phyloP scores from a whole-genome alignment of 1,284 basidiomycete species.

The Trichosporon sp. region DNA sequence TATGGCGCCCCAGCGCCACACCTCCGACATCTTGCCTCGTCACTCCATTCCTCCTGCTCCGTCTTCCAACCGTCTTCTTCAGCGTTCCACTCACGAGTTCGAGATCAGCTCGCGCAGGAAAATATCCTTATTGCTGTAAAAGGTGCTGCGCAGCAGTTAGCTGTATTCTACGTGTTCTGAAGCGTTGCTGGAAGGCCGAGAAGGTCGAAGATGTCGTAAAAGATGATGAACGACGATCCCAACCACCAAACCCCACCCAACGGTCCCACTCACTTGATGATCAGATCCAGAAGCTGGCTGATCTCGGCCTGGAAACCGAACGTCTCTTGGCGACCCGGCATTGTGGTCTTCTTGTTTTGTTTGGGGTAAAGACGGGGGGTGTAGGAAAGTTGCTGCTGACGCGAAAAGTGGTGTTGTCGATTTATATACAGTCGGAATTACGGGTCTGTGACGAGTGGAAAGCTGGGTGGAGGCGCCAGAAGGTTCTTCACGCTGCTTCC shows the following conservation, averaged over 20 bases:
- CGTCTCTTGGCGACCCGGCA: conserved; percentile 27
- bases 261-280: conserved; percentile 31
- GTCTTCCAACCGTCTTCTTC: too few relatives aligned
- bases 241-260: background rate
- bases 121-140: conserved; percentile 92
- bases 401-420: too few relatives aligned
- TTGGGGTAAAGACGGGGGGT: background rate
- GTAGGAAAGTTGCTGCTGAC: too few relatives aligned
- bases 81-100: conserved; percentile 26
- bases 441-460: background rate
- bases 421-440: too few relatives aligned
- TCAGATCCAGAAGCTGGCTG: conserved; percentile 64
- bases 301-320: conserved; percentile 74
- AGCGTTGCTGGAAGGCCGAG: background rate
- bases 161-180: background rate
- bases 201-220: background rate
- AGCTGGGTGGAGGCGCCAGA: background rate
- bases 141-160: conserved; percentile 56
- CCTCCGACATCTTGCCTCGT: too few relatives aligned
- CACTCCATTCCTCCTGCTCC: too few relatives aligned
- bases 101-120: conserved; percentile 66
- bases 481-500: background rate
- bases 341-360: conserved; percentile 1
- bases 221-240: too few relatives aligned
- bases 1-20: too few relatives aligned